Conservation (phyloP, 768 basidiomycete genomes). For the Amanita thiersii region DNA sequence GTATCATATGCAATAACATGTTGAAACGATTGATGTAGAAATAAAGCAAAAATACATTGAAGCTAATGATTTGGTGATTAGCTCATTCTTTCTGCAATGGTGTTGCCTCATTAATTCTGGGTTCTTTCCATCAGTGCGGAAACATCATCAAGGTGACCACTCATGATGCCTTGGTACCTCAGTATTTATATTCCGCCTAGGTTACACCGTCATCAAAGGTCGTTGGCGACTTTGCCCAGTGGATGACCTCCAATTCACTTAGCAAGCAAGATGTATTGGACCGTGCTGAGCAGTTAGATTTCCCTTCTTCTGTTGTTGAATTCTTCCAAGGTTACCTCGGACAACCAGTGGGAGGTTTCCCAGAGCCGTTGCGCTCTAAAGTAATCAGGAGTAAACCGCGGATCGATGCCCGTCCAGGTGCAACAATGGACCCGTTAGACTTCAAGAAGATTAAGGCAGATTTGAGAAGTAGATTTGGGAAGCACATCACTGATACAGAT, state of each 20-base stretch:
- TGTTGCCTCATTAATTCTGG: slow-evolving; percentile 10
- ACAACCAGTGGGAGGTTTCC: slow-evolving; percentile 97
- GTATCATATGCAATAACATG: slow-evolving; percentile 8
- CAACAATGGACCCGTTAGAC: slow-evolving; percentile 79
- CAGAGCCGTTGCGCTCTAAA: slow-evolving; percentile 86
- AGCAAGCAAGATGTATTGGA: slow-evolving; percentile 80
- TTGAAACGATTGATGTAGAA: slow-evolving; percentile 34
- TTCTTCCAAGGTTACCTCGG: slow-evolving; percentile 99
- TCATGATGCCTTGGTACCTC: too few species aligned
- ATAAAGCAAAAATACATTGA: slow-evolving; percentile 99
- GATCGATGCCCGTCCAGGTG: slow-evolving; percentile 91
- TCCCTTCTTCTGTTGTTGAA: slow-evolving; percentile 94
- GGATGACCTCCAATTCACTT: slow-evolving; percentile 94
- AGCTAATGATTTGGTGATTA: slow-evolving; percentile 82
- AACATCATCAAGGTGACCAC: slow-evolving; percentile 81
- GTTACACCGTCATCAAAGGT: slow-evolving; percentile 99
- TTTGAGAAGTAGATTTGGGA: slow-evolving; percentile 88
- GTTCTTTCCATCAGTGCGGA: slow-evolving; percentile 61
- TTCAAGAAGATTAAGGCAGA: slow-evolving; percentile 96
- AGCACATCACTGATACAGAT: slow-evolving; percentile 88
- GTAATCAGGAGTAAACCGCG: slow-evolving; percentile 91
- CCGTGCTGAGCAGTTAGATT: slow-evolving; percentile 86
- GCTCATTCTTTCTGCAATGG: slow-evolving; percentile 12
- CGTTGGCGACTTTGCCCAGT: slow-evolving; percentile 98
- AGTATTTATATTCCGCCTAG: slow-evolving; percentile 19